phyloP scores from a whole-genome alignment of 1,284 basidiomycete genomes.

The Naganishia sp. region DNA sequence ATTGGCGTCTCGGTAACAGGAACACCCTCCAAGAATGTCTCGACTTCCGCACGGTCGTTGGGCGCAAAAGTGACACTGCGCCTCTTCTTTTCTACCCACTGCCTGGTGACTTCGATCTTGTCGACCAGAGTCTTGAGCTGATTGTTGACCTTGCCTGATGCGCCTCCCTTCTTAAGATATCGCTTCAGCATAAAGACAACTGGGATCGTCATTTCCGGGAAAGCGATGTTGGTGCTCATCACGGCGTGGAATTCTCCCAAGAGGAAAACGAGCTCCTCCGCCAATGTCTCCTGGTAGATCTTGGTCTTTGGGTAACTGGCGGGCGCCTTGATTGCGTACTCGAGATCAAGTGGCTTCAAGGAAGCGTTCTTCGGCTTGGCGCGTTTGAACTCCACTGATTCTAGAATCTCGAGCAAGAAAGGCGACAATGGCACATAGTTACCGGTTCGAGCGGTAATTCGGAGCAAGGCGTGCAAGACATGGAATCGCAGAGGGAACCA shows the following conservation, averaged over 20 bases:
- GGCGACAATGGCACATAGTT: slow-evolving; percentile 88
- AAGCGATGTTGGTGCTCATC: slow-evolving; percentile 73
- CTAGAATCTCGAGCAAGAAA: slow-evolving; percentile 81
- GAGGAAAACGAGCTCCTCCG: slow-evolving; percentile 77
- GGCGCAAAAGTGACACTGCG: slow-evolving; percentile 72
- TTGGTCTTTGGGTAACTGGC: slow-evolving; percentile 86
- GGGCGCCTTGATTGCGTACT: slow-evolving; percentile 82
- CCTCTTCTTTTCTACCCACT: slow-evolving; percentile 71
- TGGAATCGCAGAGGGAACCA: slow-evolving; percentile 81
- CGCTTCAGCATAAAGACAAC: slow-evolving; percentile 71
- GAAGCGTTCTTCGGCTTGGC: slow-evolving; percentile 82
- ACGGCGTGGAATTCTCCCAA: slow-evolving; percentile 74
- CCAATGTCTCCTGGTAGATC: slow-evolving; percentile 78
- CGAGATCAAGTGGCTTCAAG: slow-evolving; percentile 84
- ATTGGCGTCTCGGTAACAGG: slow-evolving; percentile 73
- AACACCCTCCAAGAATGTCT: slow-evolving; percentile 67
- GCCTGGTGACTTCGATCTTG: slow-evolving; percentile 77
- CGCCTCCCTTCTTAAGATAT: slow-evolving; percentile 63
- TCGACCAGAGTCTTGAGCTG: slow-evolving; percentile 74
- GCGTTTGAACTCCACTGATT: slow-evolving; percentile 70
- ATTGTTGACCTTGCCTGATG: slow-evolving; percentile 56
- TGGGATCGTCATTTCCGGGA: slow-evolving; percentile 91
- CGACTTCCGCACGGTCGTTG: slow-evolving; percentile 66
- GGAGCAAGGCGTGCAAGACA: slow-evolving; percentile 68
- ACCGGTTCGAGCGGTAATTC: slow-evolving; percentile 72